Evolutionary conservation across 2,329 filamentous ascomycete species (phyloP), one percentile per base, ranked within the genome.

Genomic region (Calonectria fujianensis): DNA sequence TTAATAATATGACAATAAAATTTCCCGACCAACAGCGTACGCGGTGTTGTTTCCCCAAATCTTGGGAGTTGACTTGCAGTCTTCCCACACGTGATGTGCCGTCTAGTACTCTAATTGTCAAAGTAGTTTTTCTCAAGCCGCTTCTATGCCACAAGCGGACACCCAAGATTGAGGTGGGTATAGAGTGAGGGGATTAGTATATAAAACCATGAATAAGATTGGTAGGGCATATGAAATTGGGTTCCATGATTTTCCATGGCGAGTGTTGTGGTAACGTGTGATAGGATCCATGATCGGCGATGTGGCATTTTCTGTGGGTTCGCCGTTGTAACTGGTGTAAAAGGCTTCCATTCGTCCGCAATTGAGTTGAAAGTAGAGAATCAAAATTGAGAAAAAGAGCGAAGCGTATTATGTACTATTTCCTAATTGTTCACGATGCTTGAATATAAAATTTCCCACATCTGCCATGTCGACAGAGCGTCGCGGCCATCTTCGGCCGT

Each of bases 241-340:
- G 20, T 24, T 48, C n/a, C 4, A 10, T 24, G n/a, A 24, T 24
- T 48, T 48, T 48, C 45, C 10, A 48, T 48, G 45, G 6, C n/a
- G 41, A 9, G 41, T 48, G 9, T 18, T 48, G 20, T 41, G 14
- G 41, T 10, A 39, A 18, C 39, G 13, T 45, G 8, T 9, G 20
- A 48, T 18, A 48, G 41, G 41, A n/a, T 48, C 41, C 41, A 52
- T 52, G 50, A 48, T 48, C 41, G 45, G 45, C 14, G 51, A 31
- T 54, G 51, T 54, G 51, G 51, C 51, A 54, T 31, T 31, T 54
- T 32, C 16, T 54, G 51, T 31, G 27, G 51, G 51, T 29, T 31
- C 16, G 51, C 51, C 27, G 51, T 54, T 54, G 51, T 6, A 32
- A 52, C 11, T 20, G 2, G 29, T 54, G 51, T 20, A 54, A 45